A percentile compares a stretch with the other conserved stretches of the same genome.
phyloP scores from a whole-genome alignment of 257 asterid genomes.

The Fraxinus americana region DNA sequence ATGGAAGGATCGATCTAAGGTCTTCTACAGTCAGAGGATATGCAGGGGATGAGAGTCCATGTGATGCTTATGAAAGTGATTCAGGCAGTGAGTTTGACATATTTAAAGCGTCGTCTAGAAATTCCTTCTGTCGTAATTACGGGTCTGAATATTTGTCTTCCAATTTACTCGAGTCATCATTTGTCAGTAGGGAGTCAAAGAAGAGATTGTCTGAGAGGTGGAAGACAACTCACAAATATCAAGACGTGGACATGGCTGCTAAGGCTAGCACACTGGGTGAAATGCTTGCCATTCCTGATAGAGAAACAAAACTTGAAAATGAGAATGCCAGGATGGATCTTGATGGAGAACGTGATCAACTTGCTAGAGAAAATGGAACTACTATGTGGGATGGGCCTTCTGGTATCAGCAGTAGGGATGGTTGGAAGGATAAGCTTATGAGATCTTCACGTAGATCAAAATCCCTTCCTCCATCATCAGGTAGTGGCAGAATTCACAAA shows the following conservation, averaged over 20 bases:
- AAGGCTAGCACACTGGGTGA: slow-evolving; percentile 77
- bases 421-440: slow-evolving; percentile 61
- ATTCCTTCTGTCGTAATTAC: slow-evolving; percentile 45
- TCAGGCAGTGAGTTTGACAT: slow-evolving; percentile 63
- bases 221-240: slow-evolving; percentile 65
- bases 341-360: slow-evolving; percentile 28
- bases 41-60: slow-evolving; percentile 89
- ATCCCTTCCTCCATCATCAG: slow-evolving; percentile 54
- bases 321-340: slow-evolving; percentile 37
- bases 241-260: slow-evolving; percentile 53
- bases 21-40: slow-evolving; percentile 60
- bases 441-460: slow-evolving; percentile 53
- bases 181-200: slow-evolving; percentile 64
- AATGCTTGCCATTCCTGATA: slow-evolving; percentile 71
- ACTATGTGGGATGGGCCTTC: slow-evolving; percentile 38
- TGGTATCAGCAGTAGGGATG: slow-evolving; percentile 84
- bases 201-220: slow-evolving; percentile 86
- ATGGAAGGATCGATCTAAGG: slow-evolving; percentile 40
- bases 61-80: slow-evolving; percentile 69
- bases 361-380: slow-evolving; percentile 36
- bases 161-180: slow-evolving; percentile 49
- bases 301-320: slow-evolving; percentile 31
- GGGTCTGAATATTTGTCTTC: slow-evolving; percentile 41
- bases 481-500: slow-evolving; percentile 45
- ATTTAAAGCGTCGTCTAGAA: slow-evolving; percentile 39